These are phyloP conservation scores for Starmerella davenportii DNA, from an alignment of 805 yeast species.

Conservation along the genomic window DNA sequence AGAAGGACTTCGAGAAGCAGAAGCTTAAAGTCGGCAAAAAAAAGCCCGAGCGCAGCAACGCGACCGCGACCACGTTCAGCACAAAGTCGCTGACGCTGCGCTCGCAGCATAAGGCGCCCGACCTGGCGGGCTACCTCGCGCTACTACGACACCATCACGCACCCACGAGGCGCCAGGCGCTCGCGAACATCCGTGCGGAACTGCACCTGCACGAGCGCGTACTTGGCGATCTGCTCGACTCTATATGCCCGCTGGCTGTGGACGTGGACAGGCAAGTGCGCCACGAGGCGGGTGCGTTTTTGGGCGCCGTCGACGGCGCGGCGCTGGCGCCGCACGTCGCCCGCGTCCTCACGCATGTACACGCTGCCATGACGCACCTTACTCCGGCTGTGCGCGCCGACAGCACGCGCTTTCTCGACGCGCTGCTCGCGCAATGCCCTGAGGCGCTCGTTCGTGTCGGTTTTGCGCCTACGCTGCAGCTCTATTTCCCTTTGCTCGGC, in stretches of 20 bases:
- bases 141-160: conserved; percentile 18
- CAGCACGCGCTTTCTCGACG: conserved; percentile 47
- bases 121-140: conserved; percentile 9
- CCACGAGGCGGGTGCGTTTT: conserved; percentile 32
- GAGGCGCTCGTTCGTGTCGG: conserved; percentile 12
- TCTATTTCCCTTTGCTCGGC: conserved; percentile 51
- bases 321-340: conserved; percentile 24
- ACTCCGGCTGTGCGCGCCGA: conserved; percentile 56
- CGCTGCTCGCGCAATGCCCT: conserved; percentile 30
- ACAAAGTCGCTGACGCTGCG: conserved; percentile 42
- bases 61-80: conserved; percentile 71
- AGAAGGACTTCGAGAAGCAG: conserved; percentile 58
- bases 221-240: conserved; percentile 23
- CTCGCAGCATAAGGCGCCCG: conserved; percentile 22
- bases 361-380: conserved; percentile 88
- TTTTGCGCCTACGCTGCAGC: conserved; percentile 27
- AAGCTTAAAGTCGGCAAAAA: conserved; percentile 82
- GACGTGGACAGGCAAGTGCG: conserved; percentile 57
- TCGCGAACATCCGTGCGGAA: conserved; percentile 10
- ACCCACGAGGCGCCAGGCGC: conserved; percentile 15
- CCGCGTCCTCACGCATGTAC: conserved; percentile 44
- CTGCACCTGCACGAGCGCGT: conserved; percentile 10
- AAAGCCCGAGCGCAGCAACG: conserved; percentile 48
- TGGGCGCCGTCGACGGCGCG: conserved; percentile 12
- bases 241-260: conserved; percentile 42